A percentile compares a stretch with the other conserved stretches of the same genome.
Evolutionary conservation across 2,329 filamentous ascomycete genomes (phyloP).

Genomic region (Ophiostoma sp.): DNA sequence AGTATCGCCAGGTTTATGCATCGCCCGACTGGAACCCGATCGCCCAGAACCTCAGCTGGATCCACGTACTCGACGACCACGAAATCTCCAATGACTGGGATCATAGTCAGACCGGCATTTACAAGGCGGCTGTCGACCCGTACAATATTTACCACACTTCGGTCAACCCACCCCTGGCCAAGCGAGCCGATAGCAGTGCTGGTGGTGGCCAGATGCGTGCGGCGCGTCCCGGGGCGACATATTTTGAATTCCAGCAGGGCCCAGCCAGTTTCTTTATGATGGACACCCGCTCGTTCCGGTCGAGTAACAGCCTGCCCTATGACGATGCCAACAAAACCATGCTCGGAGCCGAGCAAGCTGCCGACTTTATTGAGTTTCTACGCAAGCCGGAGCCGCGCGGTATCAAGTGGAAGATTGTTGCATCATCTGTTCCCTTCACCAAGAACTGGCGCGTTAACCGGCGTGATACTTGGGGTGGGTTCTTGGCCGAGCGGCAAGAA

Average conservation of each 20-base stretch:
- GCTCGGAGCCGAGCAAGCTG: conserved; percentile 73
- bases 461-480: conserved; percentile 91
- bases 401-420: conserved; percentile 88
- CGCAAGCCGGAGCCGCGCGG: conserved; percentile 64
- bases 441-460: conserved; percentile 93
- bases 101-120: conserved; percentile 73
- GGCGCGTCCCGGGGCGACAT: conserved; percentile 52
- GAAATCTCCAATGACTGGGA: conserved; percentile 96
- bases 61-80: conserved; percentile 94
- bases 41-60: conserved; percentile 82
- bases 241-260: conserved; percentile 84
- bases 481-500: conserved; percentile 69
- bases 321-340: conserved; percentile 71
- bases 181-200: conserved; percentile 36
- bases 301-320: conserved; percentile 55
- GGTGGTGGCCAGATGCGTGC: conserved; percentile 33
- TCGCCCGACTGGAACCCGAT: conserved; percentile 84
- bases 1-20: conserved; percentile 93
- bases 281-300: conserved; percentile 84
- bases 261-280: conserved; percentile 92
- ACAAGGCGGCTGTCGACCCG: conserved; percentile 72
- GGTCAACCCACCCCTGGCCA: conserved; percentile 70
- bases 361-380: conserved; percentile 74
- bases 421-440: conserved; percentile 88
- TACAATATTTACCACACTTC: conserved; percentile 81